phyloP scores from a whole-genome alignment of 2,329 filamentous ascomycete genomes.

The Bisporella sp. region DNA sequence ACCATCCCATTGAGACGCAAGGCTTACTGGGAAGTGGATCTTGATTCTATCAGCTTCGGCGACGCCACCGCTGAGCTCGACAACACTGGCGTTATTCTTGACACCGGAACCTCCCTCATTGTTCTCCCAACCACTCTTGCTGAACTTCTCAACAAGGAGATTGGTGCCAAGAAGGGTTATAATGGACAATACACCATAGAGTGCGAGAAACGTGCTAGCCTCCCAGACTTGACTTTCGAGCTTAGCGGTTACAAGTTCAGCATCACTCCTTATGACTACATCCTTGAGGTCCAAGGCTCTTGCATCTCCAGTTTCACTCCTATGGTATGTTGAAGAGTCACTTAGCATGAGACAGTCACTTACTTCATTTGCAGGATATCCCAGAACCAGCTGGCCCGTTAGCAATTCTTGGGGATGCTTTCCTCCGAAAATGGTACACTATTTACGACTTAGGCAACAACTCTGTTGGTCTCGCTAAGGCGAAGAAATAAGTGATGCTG shows the following conservation, averaged over 20 bases:
- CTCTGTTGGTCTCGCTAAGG: slow-evolving; percentile 81
- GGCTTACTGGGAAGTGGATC: slow-evolving; percentile 99
- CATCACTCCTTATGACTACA: slow-evolving; percentile 85
- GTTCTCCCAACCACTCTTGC: slow-evolving; percentile 86
- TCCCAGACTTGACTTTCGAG: slow-evolving; percentile 89
- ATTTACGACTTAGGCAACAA: slow-evolving; percentile 91
- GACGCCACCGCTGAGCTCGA: slow-evolving; percentile 82
- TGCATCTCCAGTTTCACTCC: slow-evolving; percentile 98
- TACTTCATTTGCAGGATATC: slow-evolving; percentile 65
- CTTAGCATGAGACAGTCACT: slow-evolving; percentile 44
- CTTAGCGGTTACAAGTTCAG: slow-evolving; percentile 89
- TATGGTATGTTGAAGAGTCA: slow-evolving; percentile 55
- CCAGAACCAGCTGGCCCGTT: slow-evolving; percentile 83
- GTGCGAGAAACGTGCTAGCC: slow-evolving; percentile 71
- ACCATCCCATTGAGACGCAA: slow-evolving; percentile 95
- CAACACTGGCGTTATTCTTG: slow-evolving; percentile 90
- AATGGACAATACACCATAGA: slow-evolving; percentile 96
- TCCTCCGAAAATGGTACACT: slow-evolving; percentile 84
- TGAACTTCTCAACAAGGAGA: slow-evolving; percentile 95
- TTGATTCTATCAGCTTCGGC: slow-evolving; percentile 86
- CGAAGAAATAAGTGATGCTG: slow-evolving; percentile 44
- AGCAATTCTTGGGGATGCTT: slow-evolving; percentile 87
- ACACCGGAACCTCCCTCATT: slow-evolving; percentile 97
- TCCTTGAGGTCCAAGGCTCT: slow-evolving; percentile 87
- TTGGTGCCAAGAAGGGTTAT: slow-evolving; percentile 95